Conservation (phyloP, 1,284 basidiomycete genomes). For the Tylopilus sp. region DNA sequence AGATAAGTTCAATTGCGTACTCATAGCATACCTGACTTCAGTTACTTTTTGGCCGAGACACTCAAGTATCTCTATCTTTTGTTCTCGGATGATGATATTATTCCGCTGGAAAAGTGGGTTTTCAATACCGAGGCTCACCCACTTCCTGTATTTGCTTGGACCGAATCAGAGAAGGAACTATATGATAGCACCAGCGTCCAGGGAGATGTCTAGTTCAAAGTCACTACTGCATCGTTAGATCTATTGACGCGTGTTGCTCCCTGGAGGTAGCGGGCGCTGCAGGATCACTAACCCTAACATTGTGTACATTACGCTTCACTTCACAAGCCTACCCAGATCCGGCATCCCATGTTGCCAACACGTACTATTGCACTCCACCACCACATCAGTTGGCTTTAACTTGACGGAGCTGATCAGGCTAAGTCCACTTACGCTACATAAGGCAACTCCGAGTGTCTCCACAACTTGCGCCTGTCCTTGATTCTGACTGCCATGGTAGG, state of each 20-base stretch:
- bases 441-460: conserved; percentile 24
- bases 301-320: background rate
- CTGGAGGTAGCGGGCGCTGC: too few species aligned
- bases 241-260: too few species aligned
- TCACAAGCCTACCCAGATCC: too few species aligned
- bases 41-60: conserved; percentile 77
- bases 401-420: background rate
- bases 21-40: conserved; percentile 34
- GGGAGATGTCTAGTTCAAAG: background rate
- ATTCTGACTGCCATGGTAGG: conserved; percentile 41
- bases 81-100: conserved; percentile 61
- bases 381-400: too few species aligned
- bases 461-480: conserved; percentile 1
- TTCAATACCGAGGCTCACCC: conserved; percentile 89
- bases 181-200: conserved; percentile 49
- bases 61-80: conserved; percentile 73
- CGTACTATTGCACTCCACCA: too few species aligned
- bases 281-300: background rate
- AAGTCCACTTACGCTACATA: conserved; percentile 13
- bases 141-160: conserved; percentile 76
- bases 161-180: conserved; percentile 51
- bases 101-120: conserved; percentile 77
- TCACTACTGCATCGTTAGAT: background rate
- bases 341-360: too few species aligned
- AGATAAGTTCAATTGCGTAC: background rate